Conservation (phyloP, 2,329 filamentous ascomycete genomes). For the Karstenula rhodostoma region DNA sequence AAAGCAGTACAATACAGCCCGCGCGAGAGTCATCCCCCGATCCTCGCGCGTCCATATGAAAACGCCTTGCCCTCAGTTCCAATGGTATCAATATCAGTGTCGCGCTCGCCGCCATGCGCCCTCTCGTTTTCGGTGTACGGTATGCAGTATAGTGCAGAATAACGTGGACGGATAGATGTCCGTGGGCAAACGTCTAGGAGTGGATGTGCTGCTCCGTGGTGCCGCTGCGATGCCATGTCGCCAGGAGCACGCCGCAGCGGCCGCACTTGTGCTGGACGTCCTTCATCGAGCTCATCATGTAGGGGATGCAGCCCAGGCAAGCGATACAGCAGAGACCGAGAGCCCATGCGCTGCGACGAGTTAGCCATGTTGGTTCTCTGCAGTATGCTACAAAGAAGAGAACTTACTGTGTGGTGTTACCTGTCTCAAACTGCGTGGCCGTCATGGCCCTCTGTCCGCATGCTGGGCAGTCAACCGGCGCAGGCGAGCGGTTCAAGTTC, state of each 20-base stretch:
- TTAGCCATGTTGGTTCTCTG: slow-evolving; percentile 18
- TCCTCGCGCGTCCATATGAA: not conserved
- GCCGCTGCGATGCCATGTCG: slow-evolving; percentile 59
- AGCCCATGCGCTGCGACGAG: slow-evolving; percentile 54
- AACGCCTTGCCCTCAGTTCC: not conserved
- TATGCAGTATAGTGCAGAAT: not conserved
- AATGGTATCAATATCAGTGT: not conserved
- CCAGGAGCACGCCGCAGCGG: slow-evolving; percentile 55
- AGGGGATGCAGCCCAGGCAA: slow-evolving; percentile 60
- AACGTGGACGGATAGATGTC: not conserved
- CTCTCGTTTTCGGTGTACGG: not conserved
- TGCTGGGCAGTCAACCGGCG: slow-evolving; percentile 58
- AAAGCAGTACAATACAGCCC: not conserved
- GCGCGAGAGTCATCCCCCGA: not conserved
- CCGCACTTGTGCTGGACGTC: slow-evolving; percentile 60
- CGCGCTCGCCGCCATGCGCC: not conserved
- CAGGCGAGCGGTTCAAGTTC: slow-evolving; percentile 43
- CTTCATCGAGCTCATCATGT: slow-evolving; percentile 57
- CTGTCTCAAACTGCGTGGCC: slow-evolving; percentile 42
- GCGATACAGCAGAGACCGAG: slow-evolving; percentile 53
- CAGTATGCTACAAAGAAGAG: not conserved
- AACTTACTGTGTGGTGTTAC: slow-evolving; percentile 55
- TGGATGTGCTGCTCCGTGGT: slow-evolving; percentile 56
- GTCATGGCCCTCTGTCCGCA: slow-evolving; percentile 55
- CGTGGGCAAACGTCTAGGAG: slow-evolving; percentile 23